A percentile compares a stretch with the other conserved stretches of the same genome.
phyloP scores from a whole-genome alignment of 805 yeast species.

The Huiozyma sinensis region DNA sequence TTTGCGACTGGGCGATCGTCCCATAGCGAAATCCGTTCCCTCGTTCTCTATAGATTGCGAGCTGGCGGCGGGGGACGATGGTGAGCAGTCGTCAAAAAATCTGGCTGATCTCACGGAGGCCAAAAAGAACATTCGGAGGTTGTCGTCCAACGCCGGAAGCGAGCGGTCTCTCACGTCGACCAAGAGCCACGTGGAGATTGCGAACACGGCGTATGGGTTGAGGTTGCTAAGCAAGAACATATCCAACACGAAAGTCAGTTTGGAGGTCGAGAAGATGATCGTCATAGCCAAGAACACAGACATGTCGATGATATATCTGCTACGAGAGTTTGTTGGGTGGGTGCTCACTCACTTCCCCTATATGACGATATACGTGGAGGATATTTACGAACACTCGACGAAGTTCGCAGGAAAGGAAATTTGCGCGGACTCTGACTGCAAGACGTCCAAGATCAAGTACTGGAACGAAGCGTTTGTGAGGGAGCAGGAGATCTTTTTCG shows the following conservation, averaged over 20 bases:
- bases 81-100: background rate
- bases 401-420: conserved; percentile 51
- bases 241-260: conserved; percentile 54
- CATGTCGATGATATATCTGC: conserved; percentile 56
- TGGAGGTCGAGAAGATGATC: conserved; percentile 60
- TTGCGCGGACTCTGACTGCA: conserved; percentile 33
- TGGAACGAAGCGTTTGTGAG: conserved; percentile 57
- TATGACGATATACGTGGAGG: conserved; percentile 59
- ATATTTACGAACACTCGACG: conserved; percentile 46
- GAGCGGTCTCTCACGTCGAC: conserved; percentile 4
- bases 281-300: conserved; percentile 75
- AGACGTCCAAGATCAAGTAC: conserved; percentile 36
- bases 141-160: conserved; percentile 7
- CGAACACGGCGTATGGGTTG: conserved; percentile 76
- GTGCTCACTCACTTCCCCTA: conserved; percentile 33
- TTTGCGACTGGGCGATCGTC: too few species aligned
- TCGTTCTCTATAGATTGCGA: conserved; percentile 2
- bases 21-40: conserved; percentile 1
- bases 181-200: conserved; percentile 52
- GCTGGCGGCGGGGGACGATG: conserved; percentile 4
- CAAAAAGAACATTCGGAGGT: conserved; percentile 14
- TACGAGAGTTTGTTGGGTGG: conserved; percentile 73
- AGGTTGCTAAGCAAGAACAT: conserved; percentile 62
- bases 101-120: conserved; percentile 9
- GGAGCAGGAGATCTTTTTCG: conserved; percentile 36